Evolutionary conservation across 805 yeast genomes (phyloP), one percentile per base, ranked within the genome.

Genomic region (Saccharomycopsis oosterbeekiorum): DNA sequence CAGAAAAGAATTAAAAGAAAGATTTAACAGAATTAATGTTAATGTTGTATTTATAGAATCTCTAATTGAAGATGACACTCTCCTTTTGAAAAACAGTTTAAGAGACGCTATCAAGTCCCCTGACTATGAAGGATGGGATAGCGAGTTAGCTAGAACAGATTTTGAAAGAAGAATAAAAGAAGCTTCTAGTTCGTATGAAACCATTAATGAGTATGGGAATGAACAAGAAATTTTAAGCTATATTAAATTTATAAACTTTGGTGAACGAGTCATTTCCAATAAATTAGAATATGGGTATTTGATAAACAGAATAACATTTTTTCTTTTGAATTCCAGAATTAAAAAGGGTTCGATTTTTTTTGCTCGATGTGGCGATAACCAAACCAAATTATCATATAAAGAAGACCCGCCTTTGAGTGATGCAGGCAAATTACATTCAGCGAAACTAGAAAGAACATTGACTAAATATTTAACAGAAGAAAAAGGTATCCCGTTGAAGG

Each of bases 321-420:
- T 89, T 72, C 77, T 94, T 70, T 89, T 94, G 90, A 94, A 94
- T 74, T 80, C 94, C 12, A 82, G 93, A 66, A 87, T 90, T 69
- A 89, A 90, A 70, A 79, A 83, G 58, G 97, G 98, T 0, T 84
- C 92, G 36, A 89, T 94, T n/a, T 94, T 84, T 72, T 91, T 94
- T 75, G 97, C 98, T 0, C 77, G 96, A 64, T 88, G 94, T 71
- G 84, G 86, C 11, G 75, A 78, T 57, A 73, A 78, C 26, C 78
- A 76, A 59, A 81, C 80, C 65, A 80, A 80, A 66, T 79, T 82
- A 40, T 73, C 83, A 55, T 89, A 82, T 73, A 79, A 86, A 62
- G 82, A 83, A 65, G 98, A 94, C 73, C 96, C 94, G 50, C 87
- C 86, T 15, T 77, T 93, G 68, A 89, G 88, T 67, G 84, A 77